Base-by-base conservation (phyloP, 139 green algal species). In the Haematococcus lacustris region DNA sequence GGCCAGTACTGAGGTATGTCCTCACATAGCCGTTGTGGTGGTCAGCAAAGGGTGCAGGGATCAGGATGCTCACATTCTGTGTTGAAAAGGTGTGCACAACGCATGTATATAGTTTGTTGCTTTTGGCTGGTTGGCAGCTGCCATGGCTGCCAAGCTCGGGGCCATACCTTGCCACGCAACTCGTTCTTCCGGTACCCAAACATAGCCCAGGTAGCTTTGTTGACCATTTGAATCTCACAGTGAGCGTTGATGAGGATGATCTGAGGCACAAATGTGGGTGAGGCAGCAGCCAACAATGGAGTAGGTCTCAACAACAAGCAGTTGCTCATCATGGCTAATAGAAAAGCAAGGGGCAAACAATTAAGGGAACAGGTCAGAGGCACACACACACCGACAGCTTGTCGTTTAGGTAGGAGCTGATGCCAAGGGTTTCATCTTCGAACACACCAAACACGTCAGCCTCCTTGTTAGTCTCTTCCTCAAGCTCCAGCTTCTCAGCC, bases 131-230 rank as follows among this genome's bases (percentile, higher is more conserved):
- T n/a, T n/a, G n/a, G n/a, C n/a, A n/a, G n/a, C n/a, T n/a, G n/a
- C n/a, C n/a, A n/a, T n/a, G n/a, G n/a, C n/a, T n/a, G n/a, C n/a
- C n/a, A n/a, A n/a, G n/a, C n/a, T n/a, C n/a, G n/a, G n/a, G n/a
- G n/a, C n/a, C n/a, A n/a, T n/a, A n/a, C n/a, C n/a, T 79, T 79
- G 43, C 74, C 74, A 38, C 70, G 51, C 67, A 79, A 60, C 67
- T 79, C 74, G 34, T 28, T 66, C 59, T 70, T 70, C 59, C 74
- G 74, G 59, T 71, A 79, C 33, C 74, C 74, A 40, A 79, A 51
- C 67, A 79, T 70, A 2, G 17, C 21, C 30, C 30, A 38, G 30
- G 32, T 32, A 6, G 59, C 59, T 34, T 38, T 59, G 67, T 64
- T 71, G 43, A 68, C 68, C 67, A 74, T 79, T 65, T 79, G 68